phyloP scores from a whole-genome alignment of 2,329 filamentous ascomycete species.

The Paracoccidioides brasiliensis region DNA sequence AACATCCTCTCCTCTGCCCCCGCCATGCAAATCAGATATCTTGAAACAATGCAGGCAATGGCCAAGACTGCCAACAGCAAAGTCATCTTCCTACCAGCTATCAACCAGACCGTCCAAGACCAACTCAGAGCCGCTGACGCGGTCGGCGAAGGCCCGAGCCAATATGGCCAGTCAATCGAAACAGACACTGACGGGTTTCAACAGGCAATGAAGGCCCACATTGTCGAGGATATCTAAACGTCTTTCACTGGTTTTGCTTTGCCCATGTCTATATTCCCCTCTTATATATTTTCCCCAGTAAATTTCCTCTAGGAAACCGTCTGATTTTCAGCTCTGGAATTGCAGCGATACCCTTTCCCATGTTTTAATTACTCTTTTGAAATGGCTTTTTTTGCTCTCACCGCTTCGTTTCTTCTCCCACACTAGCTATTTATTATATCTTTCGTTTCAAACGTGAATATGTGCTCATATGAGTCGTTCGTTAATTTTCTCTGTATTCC shows the following conservation, averaged over 20 bases:
- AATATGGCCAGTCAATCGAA: slow-evolving; percentile 29
- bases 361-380: no score
- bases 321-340: not conserved
- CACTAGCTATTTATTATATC: no score
- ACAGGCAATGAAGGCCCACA: slow-evolving; percentile 64
- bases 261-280: not conserved
- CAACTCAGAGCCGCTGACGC: slow-evolving; percentile 38
- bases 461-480: no score
- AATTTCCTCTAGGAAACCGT: not conserved
- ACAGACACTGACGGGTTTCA: slow-evolving; percentile 51
- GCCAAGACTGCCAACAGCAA: slow-evolving; percentile 84
- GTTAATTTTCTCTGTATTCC: no score
- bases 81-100: slow-evolving; percentile 66
- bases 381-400: no score
- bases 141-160: slow-evolving; percentile 44
- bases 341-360: not conserved
- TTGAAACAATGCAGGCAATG: slow-evolving; percentile 98
- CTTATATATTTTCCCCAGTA: no score
- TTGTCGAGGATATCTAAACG: slow-evolving; percentile 72
- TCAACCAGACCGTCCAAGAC: slow-evolving; percentile 45
- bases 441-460: no score
- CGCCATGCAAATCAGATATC: slow-evolving; percentile 95
- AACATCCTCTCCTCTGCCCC: slow-evolving; percentile 85
- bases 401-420: no score
- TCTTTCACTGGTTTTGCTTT: not conserved